Percentiles rank a stretch among this genome's conserved stretches.
phyloP scores from a whole-genome alignment of 352 stramenopile species.

The Globisporangium okanoganense region DNA sequence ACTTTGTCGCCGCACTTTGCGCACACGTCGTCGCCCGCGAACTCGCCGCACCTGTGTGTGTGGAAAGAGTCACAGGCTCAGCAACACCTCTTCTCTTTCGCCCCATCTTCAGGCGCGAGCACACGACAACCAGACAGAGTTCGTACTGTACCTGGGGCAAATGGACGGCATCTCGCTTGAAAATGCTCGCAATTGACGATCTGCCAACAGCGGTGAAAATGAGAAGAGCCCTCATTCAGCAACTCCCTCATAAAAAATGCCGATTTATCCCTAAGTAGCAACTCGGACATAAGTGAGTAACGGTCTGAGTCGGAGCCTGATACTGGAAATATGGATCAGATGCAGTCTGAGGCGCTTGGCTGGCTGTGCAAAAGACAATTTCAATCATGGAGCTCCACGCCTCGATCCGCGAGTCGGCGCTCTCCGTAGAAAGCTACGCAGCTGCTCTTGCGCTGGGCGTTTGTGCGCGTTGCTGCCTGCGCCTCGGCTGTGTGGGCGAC shows the following conservation, averaged over 20 bases:
- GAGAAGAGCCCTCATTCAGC: background rate
- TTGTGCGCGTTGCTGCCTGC: conserved; percentile 67
- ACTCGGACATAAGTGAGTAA: background rate
- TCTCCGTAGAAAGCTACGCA: conserved; percentile 32
- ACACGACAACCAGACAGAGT: conserved; percentile 6
- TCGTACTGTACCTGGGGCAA: conserved; percentile 45
- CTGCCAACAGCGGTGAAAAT: background rate
- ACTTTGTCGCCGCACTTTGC: conserved; percentile 57
- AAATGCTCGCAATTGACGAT: conserved; percentile 2
- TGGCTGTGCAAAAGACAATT: background rate
- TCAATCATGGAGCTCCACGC: conserved; percentile 15
- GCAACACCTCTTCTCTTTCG: background rate
- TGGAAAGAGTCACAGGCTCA: background rate
- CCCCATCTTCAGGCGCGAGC: background rate
- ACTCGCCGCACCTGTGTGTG: conserved; percentile 68
- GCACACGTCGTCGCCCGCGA: conserved; percentile 45
- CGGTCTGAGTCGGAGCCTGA: background rate
- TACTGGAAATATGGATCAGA: background rate
- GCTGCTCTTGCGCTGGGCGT: conserved; percentile 25
- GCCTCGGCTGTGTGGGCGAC: conserved; percentile 49
- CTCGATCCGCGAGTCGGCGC: conserved; percentile 17
- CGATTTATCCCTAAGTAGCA: background rate
- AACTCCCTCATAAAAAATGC: background rate
- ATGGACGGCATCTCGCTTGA: conserved; percentile 51
- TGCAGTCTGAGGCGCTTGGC: background rate